Percentiles rank a stretch among this genome's conserved stretches.
Evolutionary conservation across 495 filamentous ascomycete species (phyloP).

Genomic region (Neurospora intermedia): DNA sequence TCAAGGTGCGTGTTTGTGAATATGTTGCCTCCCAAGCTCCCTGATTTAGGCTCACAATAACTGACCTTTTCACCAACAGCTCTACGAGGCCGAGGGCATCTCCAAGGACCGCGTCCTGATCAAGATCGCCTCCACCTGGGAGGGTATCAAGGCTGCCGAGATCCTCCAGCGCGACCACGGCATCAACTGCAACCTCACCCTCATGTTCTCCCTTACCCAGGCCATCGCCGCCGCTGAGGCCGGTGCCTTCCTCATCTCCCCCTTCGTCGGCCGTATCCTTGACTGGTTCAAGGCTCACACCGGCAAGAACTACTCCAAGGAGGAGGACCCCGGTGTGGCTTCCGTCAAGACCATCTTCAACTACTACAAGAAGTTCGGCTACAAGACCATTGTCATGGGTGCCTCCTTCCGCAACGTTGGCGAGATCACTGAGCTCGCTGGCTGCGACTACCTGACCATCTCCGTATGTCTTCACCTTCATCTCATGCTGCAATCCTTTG

Average conservation of each 20-base stretch:
- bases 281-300: slow-evolving; percentile 98
- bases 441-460: slow-evolving; percentile 98
- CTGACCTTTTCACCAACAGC: slow-evolving; percentile 35
- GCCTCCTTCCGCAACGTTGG: slow-evolving; percentile 92
- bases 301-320: slow-evolving; percentile 79
- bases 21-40: neutral
- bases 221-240: slow-evolving; percentile 96
- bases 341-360: slow-evolving; percentile 95
- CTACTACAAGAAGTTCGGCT: slow-evolving; percentile 99
- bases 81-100: slow-evolving; percentile 87
- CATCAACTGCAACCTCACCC: slow-evolving; percentile 96
- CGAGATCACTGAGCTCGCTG: slow-evolving; percentile 95
- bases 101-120: slow-evolving; percentile 89
- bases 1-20: slow-evolving; percentile 52
- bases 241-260: slow-evolving; percentile 95
- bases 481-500: too few species aligned
- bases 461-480: slow-evolving; percentile 46
- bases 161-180: slow-evolving; percentile 86
- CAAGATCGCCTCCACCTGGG: slow-evolving; percentile 82
- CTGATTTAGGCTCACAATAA: neutral
- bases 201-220: slow-evolving; percentile 96
- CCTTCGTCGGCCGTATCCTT: slow-evolving; percentile 98
- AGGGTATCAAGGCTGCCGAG: slow-evolving; percentile 96
- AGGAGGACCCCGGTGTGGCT: slow-evolving; percentile 95
- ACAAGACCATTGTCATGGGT: slow-evolving; percentile 99